Percentiles rank a stretch among this genome's conserved stretches.
Evolutionary conservation across 2,329 filamentous ascomycete genomes (phyloP).

Genomic region (Diaporthe ilicicola): DNA sequence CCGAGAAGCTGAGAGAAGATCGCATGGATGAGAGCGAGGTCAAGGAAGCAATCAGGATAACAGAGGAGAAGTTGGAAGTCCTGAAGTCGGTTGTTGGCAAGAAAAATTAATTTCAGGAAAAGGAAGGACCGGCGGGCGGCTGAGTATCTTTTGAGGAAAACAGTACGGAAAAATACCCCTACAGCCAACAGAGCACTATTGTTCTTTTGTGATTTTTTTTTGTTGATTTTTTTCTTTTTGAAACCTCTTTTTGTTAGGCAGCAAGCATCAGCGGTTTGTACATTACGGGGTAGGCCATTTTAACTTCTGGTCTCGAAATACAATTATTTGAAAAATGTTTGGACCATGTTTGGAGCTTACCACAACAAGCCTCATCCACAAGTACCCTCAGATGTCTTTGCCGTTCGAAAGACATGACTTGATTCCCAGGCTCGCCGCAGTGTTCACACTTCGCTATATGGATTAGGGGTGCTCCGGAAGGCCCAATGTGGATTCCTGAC

Average conservation of each 20-base stretch:
- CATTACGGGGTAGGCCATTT: conserved; percentile 3
- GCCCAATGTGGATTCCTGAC: background rate
- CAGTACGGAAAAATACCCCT: conserved; percentile 26
- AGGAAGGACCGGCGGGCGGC: background rate
- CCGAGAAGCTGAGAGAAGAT: conserved; percentile 66
- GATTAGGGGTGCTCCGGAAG: background rate
- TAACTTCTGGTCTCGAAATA: conserved; percentile 6
- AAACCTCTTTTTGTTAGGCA: conserved; percentile 14
- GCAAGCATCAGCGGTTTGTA: conserved; percentile 31
- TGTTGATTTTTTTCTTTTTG: background rate
- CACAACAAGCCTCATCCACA: too few species aligned
- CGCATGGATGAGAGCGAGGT: conserved; percentile 78
- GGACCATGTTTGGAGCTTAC: too few species aligned
- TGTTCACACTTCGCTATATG: background rate
- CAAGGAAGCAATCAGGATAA: conserved; percentile 82
- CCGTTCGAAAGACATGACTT: background rate
- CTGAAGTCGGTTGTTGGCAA: conserved; percentile 77
- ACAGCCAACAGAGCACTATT: conserved; percentile 19
- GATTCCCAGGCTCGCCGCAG: too few species aligned
- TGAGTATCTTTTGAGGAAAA: conserved; percentile 5
- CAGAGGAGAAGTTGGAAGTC: conserved; percentile 82
- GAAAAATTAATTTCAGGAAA: conserved; percentile 49
- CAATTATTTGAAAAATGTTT: background rate
- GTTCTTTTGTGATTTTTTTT: conserved; percentile 10
- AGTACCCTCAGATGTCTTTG: too few species aligned